Conservation (phyloP, 2,329 filamentous ascomycete species). For the Gliomastix tumulicola region DNA sequence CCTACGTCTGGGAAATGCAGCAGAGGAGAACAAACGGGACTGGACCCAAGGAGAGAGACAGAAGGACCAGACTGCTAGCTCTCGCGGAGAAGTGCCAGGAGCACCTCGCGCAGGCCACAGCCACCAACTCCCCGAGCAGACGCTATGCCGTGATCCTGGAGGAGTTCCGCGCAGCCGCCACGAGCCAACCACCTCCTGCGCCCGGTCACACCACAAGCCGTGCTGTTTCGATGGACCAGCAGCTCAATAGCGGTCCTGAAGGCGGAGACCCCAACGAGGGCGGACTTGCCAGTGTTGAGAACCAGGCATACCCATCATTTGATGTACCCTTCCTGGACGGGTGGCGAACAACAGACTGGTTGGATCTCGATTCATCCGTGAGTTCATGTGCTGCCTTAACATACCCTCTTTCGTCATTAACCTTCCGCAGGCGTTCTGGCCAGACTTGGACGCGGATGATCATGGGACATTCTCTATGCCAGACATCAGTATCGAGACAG, state of each 20-base stretch:
- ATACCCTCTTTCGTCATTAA: background rate
- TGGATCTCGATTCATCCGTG: slow-evolving; percentile 10
- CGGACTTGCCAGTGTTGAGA: background rate
- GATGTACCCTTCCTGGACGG: slow-evolving; percentile 5
- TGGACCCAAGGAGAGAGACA: too few relatives aligned
- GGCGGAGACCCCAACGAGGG: background rate
- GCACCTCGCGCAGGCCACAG: slow-evolving; percentile 6
- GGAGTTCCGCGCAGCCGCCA: slow-evolving; percentile 10
- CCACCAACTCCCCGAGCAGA: slow-evolving; percentile 11
- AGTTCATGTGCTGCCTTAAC: background rate
- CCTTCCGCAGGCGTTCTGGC: slow-evolving; percentile 7
- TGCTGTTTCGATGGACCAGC: background rate
- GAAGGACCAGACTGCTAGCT: slow-evolving; percentile 20
- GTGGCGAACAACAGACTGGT: slow-evolving; percentile 8
- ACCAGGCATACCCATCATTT: background rate
- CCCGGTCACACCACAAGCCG: too few relatives aligned
- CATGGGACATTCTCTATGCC: too few relatives aligned
- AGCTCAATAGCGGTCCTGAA: background rate
- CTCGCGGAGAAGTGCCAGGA: slow-evolving; percentile 24
- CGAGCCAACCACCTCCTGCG: too few relatives aligned
- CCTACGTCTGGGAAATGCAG: slow-evolving; percentile 49
- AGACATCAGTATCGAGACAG: too few relatives aligned
- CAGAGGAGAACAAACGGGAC: slow-evolving; percentile 8
- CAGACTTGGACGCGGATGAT: slow-evolving; percentile 10
- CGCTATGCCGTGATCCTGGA: slow-evolving; percentile 12